phyloP scores from a whole-genome alignment of 108 stramenopile species.

The Fragilaria crotonensis region DNA sequence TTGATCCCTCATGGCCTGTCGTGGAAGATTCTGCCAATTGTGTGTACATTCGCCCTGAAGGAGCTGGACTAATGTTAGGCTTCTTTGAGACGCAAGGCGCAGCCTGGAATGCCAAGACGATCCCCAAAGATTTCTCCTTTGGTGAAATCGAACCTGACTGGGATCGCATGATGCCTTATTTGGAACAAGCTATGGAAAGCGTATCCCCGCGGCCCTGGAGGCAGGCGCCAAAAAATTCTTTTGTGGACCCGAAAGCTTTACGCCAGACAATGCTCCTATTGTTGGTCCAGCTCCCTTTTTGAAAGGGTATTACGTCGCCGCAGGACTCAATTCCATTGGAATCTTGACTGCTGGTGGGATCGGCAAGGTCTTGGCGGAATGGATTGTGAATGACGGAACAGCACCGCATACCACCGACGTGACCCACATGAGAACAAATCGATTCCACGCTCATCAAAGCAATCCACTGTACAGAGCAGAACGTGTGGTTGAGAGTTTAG shows the following conservation, averaged over 20 bases:
- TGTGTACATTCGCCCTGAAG: constrained; percentile 76
- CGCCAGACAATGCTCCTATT: constrained; percentile 48
- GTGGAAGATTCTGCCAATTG: constrained; percentile 59
- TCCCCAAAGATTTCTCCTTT: constrained; percentile 53
- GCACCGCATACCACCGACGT: constrained; percentile 45
- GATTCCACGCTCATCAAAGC: constrained; percentile 53
- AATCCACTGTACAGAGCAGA: constrained; percentile 43
- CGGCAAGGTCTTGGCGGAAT: constrained; percentile 43
- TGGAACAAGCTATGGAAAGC: constrained; percentile 53
- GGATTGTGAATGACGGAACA: constrained; percentile 36
- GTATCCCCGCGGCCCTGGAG: constrained; percentile 32
- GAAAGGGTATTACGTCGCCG: constrained; percentile 58
- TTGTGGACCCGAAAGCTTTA: constrained; percentile 79
- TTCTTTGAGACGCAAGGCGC: constrained; percentile 65
- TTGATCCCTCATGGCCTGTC: constrained; percentile 75
- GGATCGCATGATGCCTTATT: constrained; percentile 72
- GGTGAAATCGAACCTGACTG: constrained; percentile 67
- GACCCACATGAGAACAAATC: constrained; percentile 45
- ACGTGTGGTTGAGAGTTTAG: constrained; percentile 47
- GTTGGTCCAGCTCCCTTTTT: constrained; percentile 58
- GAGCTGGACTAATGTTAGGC: constrained; percentile 65
- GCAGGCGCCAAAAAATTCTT: constrained; percentile 69
- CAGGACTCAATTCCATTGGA: constrained; percentile 70
- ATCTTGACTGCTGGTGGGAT: constrained; percentile 69
- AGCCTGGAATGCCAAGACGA: constrained; percentile 39